These are phyloP conservation scores for Wickerhamomyces mucosus DNA, from an alignment of 805 yeast species.

Conservation along the genomic window DNA sequence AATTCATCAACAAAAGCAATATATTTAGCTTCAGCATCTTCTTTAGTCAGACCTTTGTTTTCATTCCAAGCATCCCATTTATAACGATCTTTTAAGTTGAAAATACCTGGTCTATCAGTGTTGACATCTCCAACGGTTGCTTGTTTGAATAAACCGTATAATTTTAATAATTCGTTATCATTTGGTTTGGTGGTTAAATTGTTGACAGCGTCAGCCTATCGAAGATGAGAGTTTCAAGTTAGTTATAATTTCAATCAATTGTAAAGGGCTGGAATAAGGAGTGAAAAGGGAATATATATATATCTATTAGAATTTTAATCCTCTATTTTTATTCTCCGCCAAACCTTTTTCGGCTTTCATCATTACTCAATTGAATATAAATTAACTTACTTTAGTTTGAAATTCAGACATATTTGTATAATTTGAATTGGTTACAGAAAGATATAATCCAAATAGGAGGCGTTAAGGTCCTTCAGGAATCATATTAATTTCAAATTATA, in stretches of 20 bases:
- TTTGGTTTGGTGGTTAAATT: slow-evolving; percentile 65
- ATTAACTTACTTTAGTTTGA: slow-evolving; percentile 1
- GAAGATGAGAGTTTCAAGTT: not conserved
- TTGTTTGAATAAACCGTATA: slow-evolving; percentile 93
- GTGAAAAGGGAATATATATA: not conserved
- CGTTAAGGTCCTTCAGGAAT: no score
- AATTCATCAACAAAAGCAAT: slow-evolving; percentile 60
- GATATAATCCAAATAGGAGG: no score
- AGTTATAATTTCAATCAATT: not conserved
- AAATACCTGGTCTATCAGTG: slow-evolving; percentile 81
- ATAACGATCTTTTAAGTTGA: slow-evolving; percentile 90
- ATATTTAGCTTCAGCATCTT: slow-evolving; percentile 82
- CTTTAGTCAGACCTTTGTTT: slow-evolving; percentile 76
- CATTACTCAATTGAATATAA: no score
- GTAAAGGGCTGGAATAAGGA: not conserved
- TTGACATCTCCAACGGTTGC: slow-evolving; percentile 93
- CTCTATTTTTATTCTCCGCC: no score
- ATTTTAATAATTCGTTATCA: slow-evolving; percentile 77
- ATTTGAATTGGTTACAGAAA: not conserved
- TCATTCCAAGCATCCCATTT: slow-evolving; percentile 98
- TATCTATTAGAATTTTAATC: not conserved
- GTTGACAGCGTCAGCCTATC: slow-evolving; percentile 73
- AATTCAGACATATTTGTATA: not conserved
- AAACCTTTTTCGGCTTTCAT: no score
- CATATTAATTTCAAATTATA: no score